Evolutionary conservation across 768 basidiomycete species (phyloP).

Genomic region (Polyporus arcularius): DNA sequence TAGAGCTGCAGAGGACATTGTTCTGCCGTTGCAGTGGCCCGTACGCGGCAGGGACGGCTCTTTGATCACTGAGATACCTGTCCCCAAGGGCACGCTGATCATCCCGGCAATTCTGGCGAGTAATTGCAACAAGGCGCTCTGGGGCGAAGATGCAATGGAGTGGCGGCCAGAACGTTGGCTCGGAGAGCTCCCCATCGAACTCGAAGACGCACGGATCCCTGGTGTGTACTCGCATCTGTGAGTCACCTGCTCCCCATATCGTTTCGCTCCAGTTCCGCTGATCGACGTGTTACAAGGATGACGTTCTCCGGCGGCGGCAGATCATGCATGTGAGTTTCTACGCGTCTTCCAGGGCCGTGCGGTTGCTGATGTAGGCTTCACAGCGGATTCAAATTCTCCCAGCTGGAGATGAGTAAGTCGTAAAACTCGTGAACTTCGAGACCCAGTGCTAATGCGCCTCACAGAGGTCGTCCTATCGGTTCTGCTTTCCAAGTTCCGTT

Average conservation of each 20-base stretch:
- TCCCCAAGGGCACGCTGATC: constrained; percentile 49
- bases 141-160: constrained; percentile 31
- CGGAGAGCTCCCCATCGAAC: constrained; percentile 1
- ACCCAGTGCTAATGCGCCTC: background rate
- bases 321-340: constrained; percentile 24
- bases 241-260: background rate
- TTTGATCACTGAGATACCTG: constrained; percentile 37
- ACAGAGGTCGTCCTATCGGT: constrained; percentile 18
- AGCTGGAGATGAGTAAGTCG: constrained; percentile 25
- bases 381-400: constrained; percentile 27
- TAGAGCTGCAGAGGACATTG: constrained; percentile 40
- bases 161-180: constrained; percentile 46
- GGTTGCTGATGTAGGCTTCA: background rate
- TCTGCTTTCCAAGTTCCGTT: constrained; percentile 6
- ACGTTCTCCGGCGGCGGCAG: constrained; percentile 25
- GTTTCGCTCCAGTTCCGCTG: background rate
- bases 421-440: no score
- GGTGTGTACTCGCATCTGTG: constrained; percentile 17
- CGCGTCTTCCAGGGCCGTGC: background rate
- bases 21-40: constrained; percentile 53
- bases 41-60: constrained; percentile 42
- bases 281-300: constrained; percentile 14
- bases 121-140: constrained; percentile 51
- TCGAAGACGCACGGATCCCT: constrained; percentile 10
- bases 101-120: constrained; percentile 42